Percentiles rank a stretch among this genome's conserved stretches.
phyloP scores from a whole-genome alignment of 768 basidiomycete species.

The Gloeophyllum trabeum region DNA sequence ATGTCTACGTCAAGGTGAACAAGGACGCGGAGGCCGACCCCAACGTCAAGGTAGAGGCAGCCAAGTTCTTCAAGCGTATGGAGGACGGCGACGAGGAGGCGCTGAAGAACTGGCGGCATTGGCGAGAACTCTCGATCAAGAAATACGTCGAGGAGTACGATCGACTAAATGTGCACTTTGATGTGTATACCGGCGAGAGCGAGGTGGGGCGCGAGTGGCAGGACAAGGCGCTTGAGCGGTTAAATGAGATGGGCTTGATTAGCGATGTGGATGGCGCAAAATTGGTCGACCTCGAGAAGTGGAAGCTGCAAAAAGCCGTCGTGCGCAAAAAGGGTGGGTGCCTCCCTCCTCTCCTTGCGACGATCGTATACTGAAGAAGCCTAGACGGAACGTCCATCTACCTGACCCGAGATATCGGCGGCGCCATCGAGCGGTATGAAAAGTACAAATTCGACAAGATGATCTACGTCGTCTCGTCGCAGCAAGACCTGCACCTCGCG shows the following conservation, averaged over 20 bases:
- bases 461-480: conserved; percentile 87
- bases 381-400: conserved; percentile 91
- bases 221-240: conserved; percentile 53
- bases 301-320: conserved; percentile 87
- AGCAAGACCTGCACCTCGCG: conserved; percentile 77
- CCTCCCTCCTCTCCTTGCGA: not conserved
- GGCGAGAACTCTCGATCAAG: conserved; percentile 84
- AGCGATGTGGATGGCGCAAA: conserved; percentile 74
- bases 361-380: not conserved
- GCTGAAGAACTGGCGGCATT: conserved; percentile 81
- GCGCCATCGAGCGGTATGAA: conserved; percentile 84
- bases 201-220: conserved; percentile 64
- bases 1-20: conserved; percentile 93
- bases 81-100: conserved; percentile 84
- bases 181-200: conserved; percentile 89
- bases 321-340: conserved; percentile 70
- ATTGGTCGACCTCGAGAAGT: conserved; percentile 78
- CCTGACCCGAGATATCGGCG: conserved; percentile 91
- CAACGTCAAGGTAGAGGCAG: conserved; percentile 63
- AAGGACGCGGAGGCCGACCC: conserved; percentile 69
- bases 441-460: conserved; percentile 87
- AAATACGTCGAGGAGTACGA: conserved; percentile 87
- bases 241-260: conserved; percentile 66
- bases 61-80: conserved; percentile 88
- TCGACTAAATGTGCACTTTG: conserved; percentile 82